phyloP scores from a whole-genome alignment of 2,329 filamentous ascomycete species.

The Seiridium unicorne region DNA sequence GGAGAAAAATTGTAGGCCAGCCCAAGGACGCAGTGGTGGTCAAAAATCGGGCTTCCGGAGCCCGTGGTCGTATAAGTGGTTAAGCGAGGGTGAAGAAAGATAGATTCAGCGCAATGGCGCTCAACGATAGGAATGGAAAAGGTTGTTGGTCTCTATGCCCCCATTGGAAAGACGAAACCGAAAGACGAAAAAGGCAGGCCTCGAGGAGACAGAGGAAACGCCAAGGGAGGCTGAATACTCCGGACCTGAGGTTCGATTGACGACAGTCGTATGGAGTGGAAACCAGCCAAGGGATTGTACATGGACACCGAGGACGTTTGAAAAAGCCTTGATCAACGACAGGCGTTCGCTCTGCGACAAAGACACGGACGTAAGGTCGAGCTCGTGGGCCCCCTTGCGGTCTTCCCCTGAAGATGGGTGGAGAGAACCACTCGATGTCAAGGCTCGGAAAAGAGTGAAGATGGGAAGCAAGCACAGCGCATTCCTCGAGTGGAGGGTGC shows the following conservation, averaged over 20 bases:
- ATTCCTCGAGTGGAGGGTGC: background rate
- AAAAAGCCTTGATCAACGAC: background rate
- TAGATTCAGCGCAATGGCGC: background rate
- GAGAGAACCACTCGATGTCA: background rate
- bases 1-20: background rate
- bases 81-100: slow-evolving; percentile 2
- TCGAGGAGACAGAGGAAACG: background rate
- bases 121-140: background rate
- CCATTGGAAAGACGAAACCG: background rate
- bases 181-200: background rate
- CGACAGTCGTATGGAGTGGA: background rate
- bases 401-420: background rate
- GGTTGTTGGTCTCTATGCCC: background rate
- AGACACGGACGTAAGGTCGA: slow-evolving; percentile 1
- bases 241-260: too few relatives aligned
- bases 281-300: background rate
- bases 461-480: background rate
- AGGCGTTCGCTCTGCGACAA: background rate
- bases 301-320: background rate
- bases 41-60: background rate
- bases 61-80: background rate
- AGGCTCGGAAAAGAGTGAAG: background rate
- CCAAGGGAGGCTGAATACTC: background rate
- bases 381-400: background rate
- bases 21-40: background rate